phyloP scores from a whole-genome alignment of 1,284 basidiomycete species.

The Trametes sp. region DNA sequence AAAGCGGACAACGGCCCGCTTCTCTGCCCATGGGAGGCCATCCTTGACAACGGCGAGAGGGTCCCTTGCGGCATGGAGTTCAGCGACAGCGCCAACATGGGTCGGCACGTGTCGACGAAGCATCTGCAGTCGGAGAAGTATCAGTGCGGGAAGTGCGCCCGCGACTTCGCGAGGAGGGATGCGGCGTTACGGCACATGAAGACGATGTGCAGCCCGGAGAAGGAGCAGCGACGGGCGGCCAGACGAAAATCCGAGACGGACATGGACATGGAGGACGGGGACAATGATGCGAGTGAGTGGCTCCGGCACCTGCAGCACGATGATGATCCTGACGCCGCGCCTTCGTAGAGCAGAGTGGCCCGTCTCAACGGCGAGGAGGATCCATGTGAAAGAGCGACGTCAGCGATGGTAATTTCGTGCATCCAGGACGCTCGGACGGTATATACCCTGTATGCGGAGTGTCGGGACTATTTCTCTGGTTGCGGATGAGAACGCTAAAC shows the following conservation, averaged over 20 bases:
- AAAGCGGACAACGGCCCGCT: conserved; percentile 17
- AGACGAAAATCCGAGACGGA: conserved; percentile 9
- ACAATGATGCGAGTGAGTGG: conserved; percentile 4
- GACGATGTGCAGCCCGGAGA: conserved; percentile 28
- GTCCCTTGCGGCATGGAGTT: conserved; percentile 27
- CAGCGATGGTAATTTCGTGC: neutral
- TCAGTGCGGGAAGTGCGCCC: conserved; percentile 27
- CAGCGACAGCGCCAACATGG: conserved; percentile 33
- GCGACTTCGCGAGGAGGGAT: conserved; percentile 29
- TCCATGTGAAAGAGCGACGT: too few relatives aligned
- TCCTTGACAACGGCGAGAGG: conserved; percentile 6
- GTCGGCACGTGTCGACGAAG: conserved; percentile 29
- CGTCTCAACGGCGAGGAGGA: neutral
- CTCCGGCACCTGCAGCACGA: too few relatives aligned
- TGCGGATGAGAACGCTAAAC: neutral
- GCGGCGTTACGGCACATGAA: conserved; percentile 33
- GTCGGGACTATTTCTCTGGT: conserved; percentile 3
- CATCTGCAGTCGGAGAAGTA: conserved; percentile 29
- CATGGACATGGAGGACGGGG: conserved; percentile 14
- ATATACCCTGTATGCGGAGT: conserved; percentile 7
- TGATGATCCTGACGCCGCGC: neutral
- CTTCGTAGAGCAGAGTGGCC: conserved; percentile 1
- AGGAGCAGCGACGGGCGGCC: conserved; percentile 14
- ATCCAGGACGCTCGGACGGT: neutral
- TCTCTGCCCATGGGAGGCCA: conserved; percentile 23